A percentile compares a stretch with the other conserved stretches of the same genome.
phyloP scores from a whole-genome alignment of 345 rosid genomes.

The Mangifera indica region DNA sequence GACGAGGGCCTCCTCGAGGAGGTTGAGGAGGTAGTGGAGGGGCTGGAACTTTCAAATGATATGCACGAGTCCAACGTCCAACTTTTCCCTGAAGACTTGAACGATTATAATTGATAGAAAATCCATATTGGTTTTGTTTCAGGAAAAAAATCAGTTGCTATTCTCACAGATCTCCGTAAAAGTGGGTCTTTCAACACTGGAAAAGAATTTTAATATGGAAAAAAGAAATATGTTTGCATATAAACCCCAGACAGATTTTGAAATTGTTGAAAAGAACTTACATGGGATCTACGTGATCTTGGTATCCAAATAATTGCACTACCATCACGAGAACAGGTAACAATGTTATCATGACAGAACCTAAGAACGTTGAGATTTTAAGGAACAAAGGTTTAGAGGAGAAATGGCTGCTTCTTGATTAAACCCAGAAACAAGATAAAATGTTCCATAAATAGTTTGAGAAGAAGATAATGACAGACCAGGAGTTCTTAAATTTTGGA shows the following conservation, averaged over 20 bases:
- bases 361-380: conserved; percentile 36
- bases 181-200: conserved; percentile 8
- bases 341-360: conserved; percentile 95
- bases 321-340: conserved; percentile 99
- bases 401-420: conserved; percentile 13
- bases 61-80: conserved; percentile 88
- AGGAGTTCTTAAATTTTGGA: conserved; percentile 87
- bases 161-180: conserved; percentile 6
- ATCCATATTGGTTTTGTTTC: background rate
- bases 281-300: conserved; percentile 84
- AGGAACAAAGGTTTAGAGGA: conserved; percentile 12
- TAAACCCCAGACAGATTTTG: conserved; percentile 5
- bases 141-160: conserved; percentile 4
- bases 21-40: conserved; percentile 98
- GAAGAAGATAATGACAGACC: conserved; percentile 44
- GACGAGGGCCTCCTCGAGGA: conserved; percentile 98
- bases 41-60: conserved; percentile 98
- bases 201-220: conserved; percentile 1
- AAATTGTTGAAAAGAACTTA: conserved; percentile 35
- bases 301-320: conserved; percentile 99
- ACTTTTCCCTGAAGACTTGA: conserved; percentile 61
- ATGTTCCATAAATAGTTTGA: conserved; percentile 17
- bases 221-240: conserved; percentile 10
- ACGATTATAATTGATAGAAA: conserved; percentile 6
- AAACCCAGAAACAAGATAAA: conserved; percentile 4